phyloP scores from a whole-genome alignment of 305 asterid genomes.

The Solanum hybrid region DNA sequence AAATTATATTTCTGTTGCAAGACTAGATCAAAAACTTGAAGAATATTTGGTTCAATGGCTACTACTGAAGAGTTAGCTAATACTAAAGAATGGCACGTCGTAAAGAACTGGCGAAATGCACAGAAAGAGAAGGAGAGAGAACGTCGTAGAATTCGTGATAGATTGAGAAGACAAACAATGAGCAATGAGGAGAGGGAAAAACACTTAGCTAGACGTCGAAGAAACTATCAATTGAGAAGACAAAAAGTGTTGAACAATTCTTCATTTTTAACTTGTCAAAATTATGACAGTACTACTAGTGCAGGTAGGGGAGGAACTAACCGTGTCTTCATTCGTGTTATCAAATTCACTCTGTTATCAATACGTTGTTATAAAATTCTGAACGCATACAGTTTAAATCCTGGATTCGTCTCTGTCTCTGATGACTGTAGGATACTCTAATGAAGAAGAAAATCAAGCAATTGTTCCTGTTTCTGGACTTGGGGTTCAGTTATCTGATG shows the following conservation, averaged over 20 bases:
- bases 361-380: neutral
- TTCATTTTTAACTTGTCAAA: neutral
- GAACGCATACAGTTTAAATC: neutral
- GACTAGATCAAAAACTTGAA: neutral
- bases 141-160: constrained; percentile 23
- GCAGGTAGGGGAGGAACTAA: neutral
- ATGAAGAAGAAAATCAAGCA: neutral
- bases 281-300: neutral
- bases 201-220: constrained; percentile 31
- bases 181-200: constrained; percentile 30
- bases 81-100: constrained; percentile 14
- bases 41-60: neutral
- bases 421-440: neutral
- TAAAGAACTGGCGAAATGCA: constrained; percentile 4
- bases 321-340: neutral
- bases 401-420: neutral
- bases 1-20: neutral
- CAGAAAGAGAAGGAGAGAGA: constrained; percentile 33
- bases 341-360: neutral
- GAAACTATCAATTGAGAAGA: constrained; percentile 31
- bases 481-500: neutral
- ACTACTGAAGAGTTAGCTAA: constrained; percentile 1
- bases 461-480: neutral
- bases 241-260: constrained; percentile 12
- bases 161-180: constrained; percentile 34